Conservation (phyloP, 768 basidiomycete species). For the Trametes cubensis region DNA sequence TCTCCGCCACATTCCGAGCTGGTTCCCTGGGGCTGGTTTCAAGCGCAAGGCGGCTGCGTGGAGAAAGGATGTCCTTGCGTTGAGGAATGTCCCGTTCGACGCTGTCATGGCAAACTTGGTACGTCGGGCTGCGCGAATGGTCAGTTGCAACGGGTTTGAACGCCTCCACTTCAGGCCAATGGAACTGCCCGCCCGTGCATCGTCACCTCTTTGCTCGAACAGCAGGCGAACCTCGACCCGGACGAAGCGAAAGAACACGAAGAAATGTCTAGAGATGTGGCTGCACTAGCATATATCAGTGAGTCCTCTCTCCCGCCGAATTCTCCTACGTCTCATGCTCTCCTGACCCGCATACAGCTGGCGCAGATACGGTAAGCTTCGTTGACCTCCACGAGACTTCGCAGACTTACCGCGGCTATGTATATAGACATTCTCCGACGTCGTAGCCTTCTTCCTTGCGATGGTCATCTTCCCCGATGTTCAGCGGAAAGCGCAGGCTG, state of each 20-base stretch:
- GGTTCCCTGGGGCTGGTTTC: slow-evolving; percentile 34
- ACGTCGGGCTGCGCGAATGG: neutral
- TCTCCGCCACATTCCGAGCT: slow-evolving; percentile 29
- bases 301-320: neutral
- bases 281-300: slow-evolving; percentile 9
- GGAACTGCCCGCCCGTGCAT: slow-evolving; percentile 10
- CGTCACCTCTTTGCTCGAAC: slow-evolving; percentile 1
- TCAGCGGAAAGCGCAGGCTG: slow-evolving; percentile 31
- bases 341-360: slow-evolving; percentile 35
- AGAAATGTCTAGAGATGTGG: neutral
- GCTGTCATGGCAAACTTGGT: slow-evolving; percentile 18
- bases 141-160: too few relatives aligned
- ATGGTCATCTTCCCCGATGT: slow-evolving; percentile 34
- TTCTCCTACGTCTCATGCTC: too few relatives aligned
- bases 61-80: slow-evolving; percentile 20
- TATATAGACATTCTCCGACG: slow-evolving; percentile 29
- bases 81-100: slow-evolving; percentile 28
- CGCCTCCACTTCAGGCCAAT: neutral
- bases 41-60: slow-evolving; percentile 26
- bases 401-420: neutral
- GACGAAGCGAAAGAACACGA: neutral
- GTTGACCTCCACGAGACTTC: neutral
- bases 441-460: slow-evolving; percentile 36
- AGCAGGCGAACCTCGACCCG: neutral
- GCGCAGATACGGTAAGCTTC: slow-evolving; percentile 56